Evolutionary conservation across 2,329 filamentous ascomycete genomes (phyloP).

Genomic region (Pyricularia pennisetigena): DNA sequence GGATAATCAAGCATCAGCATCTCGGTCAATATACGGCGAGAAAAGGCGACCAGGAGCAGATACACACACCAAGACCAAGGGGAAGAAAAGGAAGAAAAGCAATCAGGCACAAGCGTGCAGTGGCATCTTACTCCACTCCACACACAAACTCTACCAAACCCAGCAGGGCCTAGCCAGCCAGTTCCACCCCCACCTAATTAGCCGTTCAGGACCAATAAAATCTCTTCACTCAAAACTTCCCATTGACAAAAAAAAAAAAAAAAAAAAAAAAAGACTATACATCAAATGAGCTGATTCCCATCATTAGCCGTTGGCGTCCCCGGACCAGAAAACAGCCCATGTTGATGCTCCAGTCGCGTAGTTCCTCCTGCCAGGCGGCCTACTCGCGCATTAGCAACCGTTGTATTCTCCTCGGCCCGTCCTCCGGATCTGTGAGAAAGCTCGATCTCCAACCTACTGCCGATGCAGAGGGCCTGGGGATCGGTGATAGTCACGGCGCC

Average conservation of each 20-base stretch:
- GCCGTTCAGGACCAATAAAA: not conserved
- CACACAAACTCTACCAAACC: not conserved
- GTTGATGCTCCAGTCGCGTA: constrained; percentile 5
- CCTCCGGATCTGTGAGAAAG: not conserved
- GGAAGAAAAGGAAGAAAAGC: too few species aligned
- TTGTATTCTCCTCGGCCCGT: not conserved
- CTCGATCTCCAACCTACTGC: not conserved
- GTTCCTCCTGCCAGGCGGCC: constrained; percentile 2
- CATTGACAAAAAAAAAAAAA: not conserved
- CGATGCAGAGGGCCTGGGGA: not conserved
- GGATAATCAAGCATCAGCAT: not conserved
- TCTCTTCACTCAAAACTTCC: not conserved
- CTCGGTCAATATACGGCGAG: not conserved
- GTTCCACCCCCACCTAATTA: not conserved
- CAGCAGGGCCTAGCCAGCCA: not conserved
- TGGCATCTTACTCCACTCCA: not conserved
- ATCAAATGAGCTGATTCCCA: not conserved
- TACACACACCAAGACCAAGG: not conserved
- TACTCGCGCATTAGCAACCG: constrained; percentile 10
- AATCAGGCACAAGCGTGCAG: too few species aligned
- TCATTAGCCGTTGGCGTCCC: not conserved
- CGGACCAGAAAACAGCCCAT: constrained; percentile 1
- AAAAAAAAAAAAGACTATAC: not conserved
- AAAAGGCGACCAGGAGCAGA: too few species aligned
- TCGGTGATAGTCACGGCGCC: not conserved